A percentile compares a stretch with the other conserved stretches of the same genome.
These are phyloP conservation scores for Diaporthe ampelina DNA, from an alignment of 2,329 filamentous ascomycete species.

Conservation along the genomic window DNA sequence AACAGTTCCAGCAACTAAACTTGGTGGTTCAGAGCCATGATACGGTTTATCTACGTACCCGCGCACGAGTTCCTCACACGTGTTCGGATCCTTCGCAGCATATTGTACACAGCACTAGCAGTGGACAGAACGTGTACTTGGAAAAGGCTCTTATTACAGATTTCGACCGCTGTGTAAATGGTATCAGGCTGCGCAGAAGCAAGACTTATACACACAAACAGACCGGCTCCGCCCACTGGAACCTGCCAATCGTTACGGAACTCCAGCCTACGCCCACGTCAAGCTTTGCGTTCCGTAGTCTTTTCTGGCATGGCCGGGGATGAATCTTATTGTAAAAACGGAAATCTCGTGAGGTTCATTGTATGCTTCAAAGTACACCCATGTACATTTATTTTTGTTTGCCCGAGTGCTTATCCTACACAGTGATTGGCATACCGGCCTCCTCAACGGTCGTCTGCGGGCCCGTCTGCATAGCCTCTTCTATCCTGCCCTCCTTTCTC, in stretches of 20 bases:
- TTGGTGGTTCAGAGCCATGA: neutral
- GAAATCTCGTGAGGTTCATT: neutral
- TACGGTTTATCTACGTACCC: neutral
- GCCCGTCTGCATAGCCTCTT: slow-evolving; percentile 48
- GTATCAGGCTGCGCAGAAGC: neutral
- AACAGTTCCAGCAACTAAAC: neutral
- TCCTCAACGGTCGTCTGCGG: slow-evolving; percentile 42
- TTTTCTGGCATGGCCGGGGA: neutral
- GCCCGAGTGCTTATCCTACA: slow-evolving; percentile 19
- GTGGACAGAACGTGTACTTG: neutral
- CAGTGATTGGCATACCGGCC: neutral
- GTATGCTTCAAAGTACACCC: neutral
- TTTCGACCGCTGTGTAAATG: neutral
- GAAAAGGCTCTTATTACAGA: no score
- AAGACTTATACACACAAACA: neutral
- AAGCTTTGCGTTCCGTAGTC: no score
- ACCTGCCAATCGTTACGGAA: neutral
- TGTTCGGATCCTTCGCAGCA: neutral
- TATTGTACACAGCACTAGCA: no score
- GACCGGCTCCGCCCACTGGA: neutral
- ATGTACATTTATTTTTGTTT: slow-evolving; percentile 6
- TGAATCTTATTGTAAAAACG: neutral
- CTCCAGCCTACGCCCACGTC: neutral
- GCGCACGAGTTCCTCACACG: neutral
- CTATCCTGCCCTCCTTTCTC: slow-evolving; percentile 58